Base-by-base conservation (phyloP, 129 eudicot genomes). In the Saussurea involucrata region DNA sequence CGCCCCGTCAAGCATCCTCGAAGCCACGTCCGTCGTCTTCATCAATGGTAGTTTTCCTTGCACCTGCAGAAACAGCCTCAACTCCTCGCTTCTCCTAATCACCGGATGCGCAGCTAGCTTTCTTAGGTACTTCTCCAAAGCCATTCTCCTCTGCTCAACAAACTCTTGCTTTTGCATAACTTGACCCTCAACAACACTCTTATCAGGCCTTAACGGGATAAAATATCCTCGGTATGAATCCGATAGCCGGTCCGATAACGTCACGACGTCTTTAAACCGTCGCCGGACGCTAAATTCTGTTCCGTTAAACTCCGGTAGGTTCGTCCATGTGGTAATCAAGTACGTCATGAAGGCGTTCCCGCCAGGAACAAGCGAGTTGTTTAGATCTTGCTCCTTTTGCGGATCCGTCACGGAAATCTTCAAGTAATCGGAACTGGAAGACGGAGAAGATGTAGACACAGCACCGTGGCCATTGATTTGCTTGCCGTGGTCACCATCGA, bases 121-220 rank as follows among this genome's bases (percentile, higher is more conserved):
- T 82, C 82, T 75, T 80, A 95, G 22, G 69, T 92, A 95, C 84
- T 88, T 92, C 87, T 95, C 99, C 78, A 95, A 65, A 0, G 85
- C 96, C 24, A 55, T 75, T 17, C 95, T 82, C 78, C 99, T 86
- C 49, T 88, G 92, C 83, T 95, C 97, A 42, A 95, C 88, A 73
- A 95, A 95, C 68, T 90, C 99, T 9, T 83, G 83, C 74, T 86
- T 85, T 63, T 92, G 97, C 97, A 95, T 92, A 53, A 92, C 96
- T 36, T 89, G 96, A n/a, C 97, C 72, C 87, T 95, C 99, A 55
- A 92, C 97, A 6, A 90, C 95, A 69, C 92, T 88, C 90, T 95
- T 95, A 80, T 95, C 99, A 25, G 97, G 99, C 85, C 99, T 82
- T 12, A 87, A 11, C 11, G 99, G 99, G 5, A 95, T 85, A 25